Evolutionary conservation across 495 filamentous ascomycete species (phyloP).

Genomic region (Lasiosphaeriaceae sp.): DNA sequence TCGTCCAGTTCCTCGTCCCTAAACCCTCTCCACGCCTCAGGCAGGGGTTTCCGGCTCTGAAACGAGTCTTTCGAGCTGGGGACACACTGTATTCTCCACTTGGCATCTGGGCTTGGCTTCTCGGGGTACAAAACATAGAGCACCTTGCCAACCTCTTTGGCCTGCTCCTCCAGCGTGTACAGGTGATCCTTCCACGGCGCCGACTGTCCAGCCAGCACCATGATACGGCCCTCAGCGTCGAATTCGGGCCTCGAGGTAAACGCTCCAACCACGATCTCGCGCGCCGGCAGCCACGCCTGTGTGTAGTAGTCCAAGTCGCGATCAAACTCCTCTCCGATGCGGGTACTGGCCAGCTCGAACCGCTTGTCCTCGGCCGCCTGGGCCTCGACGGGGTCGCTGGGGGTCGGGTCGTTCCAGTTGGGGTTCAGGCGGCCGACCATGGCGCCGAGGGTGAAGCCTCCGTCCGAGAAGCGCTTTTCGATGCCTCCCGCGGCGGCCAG

Average conservation of each 20-base stretch:
- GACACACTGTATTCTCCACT: conserved; percentile 92
- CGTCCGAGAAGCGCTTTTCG: conserved; percentile 74
- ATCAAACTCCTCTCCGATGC: conserved; percentile 83
- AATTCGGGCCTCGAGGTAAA: conserved; percentile 60
- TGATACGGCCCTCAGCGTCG: conserved; percentile 70
- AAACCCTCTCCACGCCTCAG: conserved; percentile 85
- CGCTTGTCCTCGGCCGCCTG: conserved; percentile 76
- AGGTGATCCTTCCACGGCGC: conserved; percentile 96
- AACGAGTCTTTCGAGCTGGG: conserved; percentile 77
- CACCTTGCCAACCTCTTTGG: conserved; percentile 50
- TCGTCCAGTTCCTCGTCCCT: conserved; percentile 78
- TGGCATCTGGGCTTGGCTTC: conserved; percentile 59
- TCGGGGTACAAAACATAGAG: conserved; percentile 97
- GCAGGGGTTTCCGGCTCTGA: conserved; percentile 81
- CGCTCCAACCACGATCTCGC: conserved; percentile 67
- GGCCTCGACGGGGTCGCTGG: conserved; percentile 48
- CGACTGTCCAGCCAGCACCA: conserved; percentile 69
- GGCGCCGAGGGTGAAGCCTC: conserved; percentile 76
- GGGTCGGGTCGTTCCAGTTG: conserved; percentile 54
- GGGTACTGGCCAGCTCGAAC: conserved; percentile 68
- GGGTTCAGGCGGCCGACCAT: conserved; percentile 82
- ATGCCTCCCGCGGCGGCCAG: conserved; percentile 61
- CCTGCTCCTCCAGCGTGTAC: conserved; percentile 73
- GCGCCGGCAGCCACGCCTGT: conserved; percentile 81
- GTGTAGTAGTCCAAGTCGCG: conserved; percentile 70